Evolutionary conservation across 768 basidiomycete species (phyloP).

Genomic region (Rhizopogon roseolus): DNA sequence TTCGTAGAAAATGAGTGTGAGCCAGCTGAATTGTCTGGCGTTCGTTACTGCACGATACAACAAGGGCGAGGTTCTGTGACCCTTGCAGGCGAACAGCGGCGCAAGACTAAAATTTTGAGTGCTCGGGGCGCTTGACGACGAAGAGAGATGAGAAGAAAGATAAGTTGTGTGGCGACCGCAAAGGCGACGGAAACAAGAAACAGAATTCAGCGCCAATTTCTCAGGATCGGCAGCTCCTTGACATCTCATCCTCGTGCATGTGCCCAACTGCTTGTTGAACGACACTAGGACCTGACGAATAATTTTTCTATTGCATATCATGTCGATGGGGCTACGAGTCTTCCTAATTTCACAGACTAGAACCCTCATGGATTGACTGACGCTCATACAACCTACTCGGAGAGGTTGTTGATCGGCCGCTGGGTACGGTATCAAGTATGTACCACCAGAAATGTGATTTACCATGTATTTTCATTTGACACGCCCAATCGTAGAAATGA

Average conservation of each 20-base stretch:
- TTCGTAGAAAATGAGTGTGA: neutral
- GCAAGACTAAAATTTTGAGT: neutral
- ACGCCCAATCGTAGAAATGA: no score
- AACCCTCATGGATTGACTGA: no score
- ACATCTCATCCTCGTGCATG: constrained; percentile 1
- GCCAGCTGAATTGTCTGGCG: neutral
- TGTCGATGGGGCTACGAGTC: no score
- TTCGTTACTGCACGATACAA: neutral
- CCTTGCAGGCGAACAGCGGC: neutral
- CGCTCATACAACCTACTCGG: no score
- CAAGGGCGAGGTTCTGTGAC: neutral
- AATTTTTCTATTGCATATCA: no score
- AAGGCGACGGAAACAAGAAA: constrained; percentile 6
- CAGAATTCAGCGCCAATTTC: constrained; percentile 17
- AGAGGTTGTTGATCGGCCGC: no score
- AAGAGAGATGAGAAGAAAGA: neutral
- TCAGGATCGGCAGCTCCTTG: constrained; percentile 15
- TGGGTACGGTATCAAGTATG: no score
- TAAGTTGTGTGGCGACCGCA: constrained; percentile 1
- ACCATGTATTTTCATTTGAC: no score
- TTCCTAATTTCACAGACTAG: no score
- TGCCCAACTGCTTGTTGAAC: no score
- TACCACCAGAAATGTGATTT: no score
- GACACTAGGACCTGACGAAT: no score
- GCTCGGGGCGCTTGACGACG: neutral